These are phyloP conservation scores for Fusarium sp. DNA, from an alignment of 2,329 filamentous ascomycete species.

Conservation along the genomic window DNA sequence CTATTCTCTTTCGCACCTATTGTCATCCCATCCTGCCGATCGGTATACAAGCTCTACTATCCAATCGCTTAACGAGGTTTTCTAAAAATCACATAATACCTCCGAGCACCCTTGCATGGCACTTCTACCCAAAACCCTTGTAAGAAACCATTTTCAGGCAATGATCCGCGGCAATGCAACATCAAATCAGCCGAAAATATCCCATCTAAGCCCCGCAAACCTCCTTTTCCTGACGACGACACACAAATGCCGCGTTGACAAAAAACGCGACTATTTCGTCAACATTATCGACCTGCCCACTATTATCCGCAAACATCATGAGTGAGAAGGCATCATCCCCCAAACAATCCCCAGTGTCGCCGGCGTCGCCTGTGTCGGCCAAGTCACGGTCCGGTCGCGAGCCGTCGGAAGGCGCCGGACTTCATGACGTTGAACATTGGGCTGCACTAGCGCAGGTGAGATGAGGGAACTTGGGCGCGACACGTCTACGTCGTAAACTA, in stretches of 20 bases:
- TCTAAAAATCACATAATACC: too few relatives aligned
- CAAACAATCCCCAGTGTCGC: conserved; percentile 16
- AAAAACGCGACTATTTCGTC: neutral
- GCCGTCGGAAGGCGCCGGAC: neutral
- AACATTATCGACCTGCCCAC: neutral
- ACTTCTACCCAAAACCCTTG: neutral
- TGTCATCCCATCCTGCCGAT: too few relatives aligned
- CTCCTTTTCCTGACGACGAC: neutral
- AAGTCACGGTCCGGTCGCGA: neutral
- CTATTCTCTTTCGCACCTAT: too few relatives aligned
- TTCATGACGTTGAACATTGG: conserved; percentile 20
- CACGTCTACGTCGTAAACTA: neutral
- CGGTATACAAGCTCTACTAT: too few relatives aligned
- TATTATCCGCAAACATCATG: neutral
- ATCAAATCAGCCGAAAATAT: neutral
- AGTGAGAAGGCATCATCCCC: conserved; percentile 1
- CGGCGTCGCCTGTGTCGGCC: neutral
- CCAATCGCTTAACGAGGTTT: too few relatives aligned
- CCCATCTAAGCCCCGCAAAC: neutral
- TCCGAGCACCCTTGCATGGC: neutral
- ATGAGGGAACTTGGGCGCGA: neutral
- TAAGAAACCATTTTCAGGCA: neutral
- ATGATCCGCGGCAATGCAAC: neutral
- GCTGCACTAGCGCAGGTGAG: neutral
- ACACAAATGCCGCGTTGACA: neutral